Evolutionary conservation across 805 yeast species (phyloP).

Genomic region (Candida tallmaniae): DNA sequence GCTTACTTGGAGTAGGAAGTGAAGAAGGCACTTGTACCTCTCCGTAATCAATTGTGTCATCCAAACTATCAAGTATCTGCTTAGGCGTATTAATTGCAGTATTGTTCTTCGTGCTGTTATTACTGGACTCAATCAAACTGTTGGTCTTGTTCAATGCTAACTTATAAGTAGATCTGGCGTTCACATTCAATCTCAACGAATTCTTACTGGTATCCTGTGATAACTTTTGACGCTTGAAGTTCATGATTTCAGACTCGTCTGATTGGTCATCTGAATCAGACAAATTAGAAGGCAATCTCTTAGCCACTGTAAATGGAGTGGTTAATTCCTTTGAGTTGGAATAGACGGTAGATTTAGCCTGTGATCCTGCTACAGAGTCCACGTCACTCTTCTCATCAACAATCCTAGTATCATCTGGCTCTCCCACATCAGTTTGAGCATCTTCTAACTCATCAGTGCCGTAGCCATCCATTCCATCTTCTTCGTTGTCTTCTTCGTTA

Average conservation of each 20-base stretch:
- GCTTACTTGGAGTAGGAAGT: background rate
- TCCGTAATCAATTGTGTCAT: background rate
- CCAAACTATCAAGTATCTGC: background rate
- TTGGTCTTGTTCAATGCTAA: background rate
- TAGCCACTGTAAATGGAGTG: background rate
- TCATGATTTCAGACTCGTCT: slow-evolving; percentile 6
- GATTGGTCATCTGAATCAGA: slow-evolving; percentile 6
- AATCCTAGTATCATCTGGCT: background rate
- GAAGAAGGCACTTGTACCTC: slow-evolving; percentile 1
- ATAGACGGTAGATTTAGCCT: background rate
- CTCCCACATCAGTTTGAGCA: background rate
- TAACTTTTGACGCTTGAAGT: slow-evolving; percentile 4
- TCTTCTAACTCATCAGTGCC: slow-evolving; percentile 1
- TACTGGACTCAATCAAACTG: background rate
- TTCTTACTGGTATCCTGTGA: background rate
- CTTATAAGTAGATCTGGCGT: background rate
- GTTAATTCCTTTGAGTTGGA: too few species aligned
- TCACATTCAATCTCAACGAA: too few species aligned
- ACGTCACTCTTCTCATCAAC: background rate
- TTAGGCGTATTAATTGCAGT: background rate
- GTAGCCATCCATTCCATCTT: background rate
- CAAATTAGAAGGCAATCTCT: background rate
- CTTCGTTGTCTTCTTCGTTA: background rate
- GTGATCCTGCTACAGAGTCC: background rate
- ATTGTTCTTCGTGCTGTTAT: background rate